phyloP scores from a whole-genome alignment of 2,329 filamentous ascomycete genomes.

The Amesomyces nigricolor region DNA sequence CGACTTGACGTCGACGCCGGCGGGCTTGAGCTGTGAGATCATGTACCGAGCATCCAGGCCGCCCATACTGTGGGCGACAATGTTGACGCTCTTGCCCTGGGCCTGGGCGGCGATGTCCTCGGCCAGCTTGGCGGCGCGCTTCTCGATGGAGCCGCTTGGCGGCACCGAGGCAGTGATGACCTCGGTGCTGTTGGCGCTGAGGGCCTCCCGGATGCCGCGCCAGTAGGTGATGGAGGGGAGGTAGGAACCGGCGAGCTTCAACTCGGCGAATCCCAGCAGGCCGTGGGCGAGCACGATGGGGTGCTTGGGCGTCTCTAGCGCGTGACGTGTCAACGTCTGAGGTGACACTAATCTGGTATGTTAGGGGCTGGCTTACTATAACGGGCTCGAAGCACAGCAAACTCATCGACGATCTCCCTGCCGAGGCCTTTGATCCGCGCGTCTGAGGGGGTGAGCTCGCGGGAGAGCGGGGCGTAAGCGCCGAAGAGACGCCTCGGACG shows the following conservation, averaged over 20 bases:
- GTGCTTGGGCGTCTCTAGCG: constrained; percentile 49
- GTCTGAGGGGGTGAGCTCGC: constrained; percentile 17
- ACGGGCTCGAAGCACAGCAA: constrained; percentile 21
- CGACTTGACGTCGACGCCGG: constrained; percentile 42
- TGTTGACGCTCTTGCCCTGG: constrained; percentile 59
- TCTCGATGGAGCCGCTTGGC: constrained; percentile 54
- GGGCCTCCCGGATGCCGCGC: constrained; percentile 57
- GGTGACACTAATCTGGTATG: not conserved
- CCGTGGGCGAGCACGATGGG: constrained; percentile 62
- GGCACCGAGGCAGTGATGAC: constrained; percentile 59
- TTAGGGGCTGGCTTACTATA: constrained; percentile 19
- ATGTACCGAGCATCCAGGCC: constrained; percentile 61
- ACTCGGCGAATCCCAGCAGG: constrained; percentile 57
- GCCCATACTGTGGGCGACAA: constrained; percentile 67
- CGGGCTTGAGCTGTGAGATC: constrained; percentile 51
- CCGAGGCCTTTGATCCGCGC: constrained; percentile 21
- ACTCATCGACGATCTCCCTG: constrained; percentile 24
- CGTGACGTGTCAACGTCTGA: constrained; percentile 14
- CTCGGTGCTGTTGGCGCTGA: constrained; percentile 46
- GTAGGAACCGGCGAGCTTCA: constrained; percentile 43
- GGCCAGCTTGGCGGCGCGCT: constrained; percentile 53
- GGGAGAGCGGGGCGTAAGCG: constrained; percentile 14
- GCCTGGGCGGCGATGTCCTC: constrained; percentile 46
- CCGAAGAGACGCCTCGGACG: constrained; percentile 8
- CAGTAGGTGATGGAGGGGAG: constrained; percentile 58